phyloP scores from a whole-genome alignment of 495 filamentous ascomycete genomes.

The Neurospora pannonica region DNA sequence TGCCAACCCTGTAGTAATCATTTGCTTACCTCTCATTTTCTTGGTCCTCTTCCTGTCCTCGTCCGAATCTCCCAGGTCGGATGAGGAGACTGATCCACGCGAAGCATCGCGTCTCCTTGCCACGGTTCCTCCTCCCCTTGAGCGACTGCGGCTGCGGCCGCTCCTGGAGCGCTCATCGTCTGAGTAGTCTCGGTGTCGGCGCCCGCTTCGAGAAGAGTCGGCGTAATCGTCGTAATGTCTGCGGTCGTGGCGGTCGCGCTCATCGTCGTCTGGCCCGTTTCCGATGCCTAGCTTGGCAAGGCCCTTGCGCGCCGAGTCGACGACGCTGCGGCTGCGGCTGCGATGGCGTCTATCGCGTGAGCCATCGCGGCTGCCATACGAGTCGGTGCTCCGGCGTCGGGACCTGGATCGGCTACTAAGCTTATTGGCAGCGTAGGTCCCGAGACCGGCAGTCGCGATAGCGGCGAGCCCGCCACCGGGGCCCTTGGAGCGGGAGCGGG shows the following conservation, averaged over 20 bases:
- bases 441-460: conserved; percentile 63
- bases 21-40: conserved; percentile 76
- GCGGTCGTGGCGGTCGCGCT: conserved; percentile 23
- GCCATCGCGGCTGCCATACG: conserved; percentile 39
- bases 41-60: conserved; percentile 66
- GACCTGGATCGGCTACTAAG: conserved; percentile 56
- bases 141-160: conserved; percentile 27
- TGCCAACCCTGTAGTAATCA: conserved; percentile 74
- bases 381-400: conserved; percentile 38
- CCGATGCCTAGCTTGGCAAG: conserved; percentile 38
- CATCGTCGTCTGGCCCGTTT: conserved; percentile 36
- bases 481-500: conserved; percentile 31
- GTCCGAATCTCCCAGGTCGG: conserved; percentile 60
- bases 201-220: conserved; percentile 21
- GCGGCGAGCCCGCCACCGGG: conserved; percentile 47
- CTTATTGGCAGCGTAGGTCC: conserved; percentile 76
- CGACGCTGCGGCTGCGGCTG: conserved; percentile 43
- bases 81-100: conserved; percentile 34
- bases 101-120: conserved; percentile 8
- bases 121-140: conserved; percentile 12
- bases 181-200: conserved; percentile 31
- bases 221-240: conserved; percentile 25
- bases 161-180: conserved; percentile 35
- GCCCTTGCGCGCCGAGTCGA: conserved; percentile 32
- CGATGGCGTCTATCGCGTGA: conserved; percentile 28